These are phyloP conservation scores for Sporisorium exsertum DNA, from an alignment of 1,284 basidiomycete genomes.

Conservation along the genomic window DNA sequence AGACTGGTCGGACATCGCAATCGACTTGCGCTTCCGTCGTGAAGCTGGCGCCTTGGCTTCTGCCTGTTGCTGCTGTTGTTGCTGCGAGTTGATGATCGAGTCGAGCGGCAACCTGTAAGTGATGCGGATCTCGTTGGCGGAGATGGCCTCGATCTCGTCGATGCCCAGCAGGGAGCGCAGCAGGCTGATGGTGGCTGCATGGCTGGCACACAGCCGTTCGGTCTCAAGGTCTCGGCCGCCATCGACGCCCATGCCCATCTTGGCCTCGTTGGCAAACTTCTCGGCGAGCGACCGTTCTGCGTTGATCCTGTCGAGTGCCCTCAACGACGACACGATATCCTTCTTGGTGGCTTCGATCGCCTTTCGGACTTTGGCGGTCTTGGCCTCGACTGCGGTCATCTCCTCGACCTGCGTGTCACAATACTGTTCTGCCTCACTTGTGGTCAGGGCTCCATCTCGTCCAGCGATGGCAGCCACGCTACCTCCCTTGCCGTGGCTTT, in stretches of 20 bases:
- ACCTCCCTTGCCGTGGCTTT: conserved; percentile 48
- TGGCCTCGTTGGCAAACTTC: conserved; percentile 60
- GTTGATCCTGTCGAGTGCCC: conserved; percentile 56
- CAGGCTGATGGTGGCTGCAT: conserved; percentile 41
- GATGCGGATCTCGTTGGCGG: conserved; percentile 41
- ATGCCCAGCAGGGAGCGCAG: conserved; percentile 49
- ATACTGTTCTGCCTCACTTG: conserved; percentile 54
- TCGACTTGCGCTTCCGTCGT: conserved; percentile 48
- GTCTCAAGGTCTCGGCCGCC: conserved; percentile 59
- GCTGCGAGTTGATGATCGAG: conserved; percentile 20
- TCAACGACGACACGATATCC: conserved; percentile 51
- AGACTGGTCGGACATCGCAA: conserved; percentile 38
- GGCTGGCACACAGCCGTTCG: conserved; percentile 56
- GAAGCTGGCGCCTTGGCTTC: conserved; percentile 9
- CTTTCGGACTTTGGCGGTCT: conserved; percentile 48
- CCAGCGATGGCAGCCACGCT: conserved; percentile 50
- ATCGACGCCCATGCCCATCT: conserved; percentile 57
- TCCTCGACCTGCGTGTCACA: conserved; percentile 57
- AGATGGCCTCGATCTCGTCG: conserved; percentile 43
- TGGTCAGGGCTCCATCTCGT: conserved; percentile 53
- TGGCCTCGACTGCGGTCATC: conserved; percentile 56
- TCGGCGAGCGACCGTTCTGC: conserved; percentile 59
- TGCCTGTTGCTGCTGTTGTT: conserved; percentile 17
- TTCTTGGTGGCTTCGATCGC: conserved; percentile 59
- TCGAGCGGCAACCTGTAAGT: conserved; percentile 47